Evolutionary conservation across 306 rosid genomes (phyloP).

Genomic region (Crotalaria pallida): DNA sequence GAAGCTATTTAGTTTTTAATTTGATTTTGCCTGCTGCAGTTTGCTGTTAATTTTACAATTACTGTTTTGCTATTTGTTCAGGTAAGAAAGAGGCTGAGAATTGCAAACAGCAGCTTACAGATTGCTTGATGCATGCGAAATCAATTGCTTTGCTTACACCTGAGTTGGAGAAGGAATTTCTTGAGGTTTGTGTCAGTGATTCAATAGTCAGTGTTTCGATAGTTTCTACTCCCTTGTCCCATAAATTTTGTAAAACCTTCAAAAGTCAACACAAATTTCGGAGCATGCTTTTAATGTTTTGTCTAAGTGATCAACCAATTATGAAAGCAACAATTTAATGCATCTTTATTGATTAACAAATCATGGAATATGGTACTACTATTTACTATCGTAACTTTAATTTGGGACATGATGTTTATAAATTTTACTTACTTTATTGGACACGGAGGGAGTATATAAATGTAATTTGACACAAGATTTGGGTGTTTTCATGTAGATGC

Average conservation of each 20-base stretch:
- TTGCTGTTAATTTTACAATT: not conserved
- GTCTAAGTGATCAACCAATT: too few relatives aligned
- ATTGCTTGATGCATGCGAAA: slow-evolving; percentile 58
- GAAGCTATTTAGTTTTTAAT: slow-evolving; percentile 11
- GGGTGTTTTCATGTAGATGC: slow-evolving; percentile 56
- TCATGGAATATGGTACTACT: too few relatives aligned
- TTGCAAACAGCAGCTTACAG: slow-evolving; percentile 47
- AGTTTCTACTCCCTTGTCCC: too few relatives aligned
- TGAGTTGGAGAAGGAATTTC: slow-evolving; percentile 68
- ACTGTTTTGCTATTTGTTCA: slow-evolving; percentile 27
- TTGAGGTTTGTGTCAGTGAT: slow-evolving; percentile 54
- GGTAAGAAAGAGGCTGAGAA: slow-evolving; percentile 62
- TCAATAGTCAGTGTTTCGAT: not conserved
- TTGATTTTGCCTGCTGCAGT: not conserved
- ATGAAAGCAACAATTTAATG: too few relatives aligned
- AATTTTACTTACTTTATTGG: too few relatives aligned
- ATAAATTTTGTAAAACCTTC: too few relatives aligned
- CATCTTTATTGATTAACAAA: too few relatives aligned
- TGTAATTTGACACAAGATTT: not conserved
- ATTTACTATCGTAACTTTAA: too few relatives aligned
- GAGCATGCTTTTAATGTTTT: too few relatives aligned
- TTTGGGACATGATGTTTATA: too few relatives aligned
- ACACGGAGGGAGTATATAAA: too few relatives aligned
- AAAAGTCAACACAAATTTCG: too few relatives aligned
- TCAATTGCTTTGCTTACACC: slow-evolving; percentile 70